Evolutionary conservation across 2,329 filamentous ascomycete species (phyloP), one percentile per base, ranked within the genome.

Genomic region (Harringtonia aguacate): DNA sequence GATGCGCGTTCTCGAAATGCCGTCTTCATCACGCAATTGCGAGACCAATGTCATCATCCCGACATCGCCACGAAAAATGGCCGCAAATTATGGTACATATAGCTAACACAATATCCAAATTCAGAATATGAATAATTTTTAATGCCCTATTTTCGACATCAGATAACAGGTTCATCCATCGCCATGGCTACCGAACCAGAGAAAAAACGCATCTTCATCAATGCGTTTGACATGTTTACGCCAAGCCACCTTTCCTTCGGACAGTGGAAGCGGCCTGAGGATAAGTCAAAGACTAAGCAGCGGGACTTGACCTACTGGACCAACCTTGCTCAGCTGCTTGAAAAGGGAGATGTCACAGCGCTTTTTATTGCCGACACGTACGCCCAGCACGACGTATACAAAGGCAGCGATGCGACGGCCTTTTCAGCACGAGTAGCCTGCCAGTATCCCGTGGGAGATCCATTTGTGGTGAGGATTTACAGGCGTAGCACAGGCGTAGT

Each of bases 291-390:
- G 20, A 14, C 18, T 15, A 36, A 36, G 20, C n/a, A 8, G 8
- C 18, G 76, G 46, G 66, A 73, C 22, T 61, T 79, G 29, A 62
- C 73, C 8, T 73, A 80, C 47, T 82, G 78, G 77, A 67, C 72
- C 1, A 65, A 75, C 41, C 59, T 82, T 0, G 78, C 77, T 0
- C 67, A 78, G 47, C 60, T 76, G 1, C 67, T 80, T 1, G 78
- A 81, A 50, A 62, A 67, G 1, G 77, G 35, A 27, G 77, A 78
- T 41, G 79, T 38, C 21, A 27, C 22, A 14, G 22, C 36, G 8
- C 39, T 48, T 27, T 45, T 48, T 34, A 34, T 48, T n/a, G 46
- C 46, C 28, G 46, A 48, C 37, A 36, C 22, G 18, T 48, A 43
- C 14, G 43, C 29, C 28, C 21, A 17, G 18, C 28, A 43, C 40